phyloP scores from a whole-genome alignment of 2,329 filamentous ascomycete species.

The Fragosphaeria purpurea region DNA sequence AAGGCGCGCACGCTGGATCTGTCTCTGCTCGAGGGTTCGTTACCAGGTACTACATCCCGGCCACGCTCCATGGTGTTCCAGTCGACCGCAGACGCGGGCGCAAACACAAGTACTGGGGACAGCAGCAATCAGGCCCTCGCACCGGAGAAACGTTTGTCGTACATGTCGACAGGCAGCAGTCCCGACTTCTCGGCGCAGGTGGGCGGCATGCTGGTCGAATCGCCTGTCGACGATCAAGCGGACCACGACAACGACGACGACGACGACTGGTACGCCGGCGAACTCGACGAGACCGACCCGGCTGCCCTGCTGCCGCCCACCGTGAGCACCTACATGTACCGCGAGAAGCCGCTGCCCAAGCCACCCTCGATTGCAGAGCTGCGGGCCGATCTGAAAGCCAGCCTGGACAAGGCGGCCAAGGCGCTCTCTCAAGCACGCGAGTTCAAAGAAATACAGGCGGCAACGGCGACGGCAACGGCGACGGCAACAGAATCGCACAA shows the following conservation, averaged over 20 bases:
- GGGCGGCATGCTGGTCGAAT: slow-evolving; percentile 28
- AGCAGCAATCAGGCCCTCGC: slow-evolving; percentile 27
- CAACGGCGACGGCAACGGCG: slow-evolving; percentile 11
- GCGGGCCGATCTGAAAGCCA: slow-evolving; percentile 54
- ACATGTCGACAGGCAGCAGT: slow-evolving; percentile 49
- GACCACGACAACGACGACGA: slow-evolving; percentile 25
- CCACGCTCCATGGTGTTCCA: slow-evolving; percentile 4
- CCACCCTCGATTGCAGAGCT: slow-evolving; percentile 76
- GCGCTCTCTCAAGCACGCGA: slow-evolving; percentile 50
- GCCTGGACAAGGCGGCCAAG: slow-evolving; percentile 59
- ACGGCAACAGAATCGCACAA: no score
- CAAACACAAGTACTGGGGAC: not conserved
- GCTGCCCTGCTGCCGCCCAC: slow-evolving; percentile 89
- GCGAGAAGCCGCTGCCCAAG: slow-evolving; percentile 69
- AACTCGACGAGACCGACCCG: slow-evolving; percentile 48
- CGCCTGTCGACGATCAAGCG: slow-evolving; percentile 29
- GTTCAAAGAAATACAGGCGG: slow-evolving; percentile 17
- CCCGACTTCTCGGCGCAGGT: slow-evolving; percentile 39
- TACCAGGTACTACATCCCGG: slow-evolving; percentile 7
- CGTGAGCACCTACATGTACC: slow-evolving; percentile 87
- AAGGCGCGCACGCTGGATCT: slow-evolving; percentile 50
- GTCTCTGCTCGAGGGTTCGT: slow-evolving; percentile 35
- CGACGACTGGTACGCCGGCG: slow-evolving; percentile 43
- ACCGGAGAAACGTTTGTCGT: slow-evolving; percentile 40
- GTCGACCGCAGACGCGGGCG: not conserved